Evolutionary conservation across 306 rosid species (phyloP).

Genomic region (Spatholobus suberectus): DNA sequence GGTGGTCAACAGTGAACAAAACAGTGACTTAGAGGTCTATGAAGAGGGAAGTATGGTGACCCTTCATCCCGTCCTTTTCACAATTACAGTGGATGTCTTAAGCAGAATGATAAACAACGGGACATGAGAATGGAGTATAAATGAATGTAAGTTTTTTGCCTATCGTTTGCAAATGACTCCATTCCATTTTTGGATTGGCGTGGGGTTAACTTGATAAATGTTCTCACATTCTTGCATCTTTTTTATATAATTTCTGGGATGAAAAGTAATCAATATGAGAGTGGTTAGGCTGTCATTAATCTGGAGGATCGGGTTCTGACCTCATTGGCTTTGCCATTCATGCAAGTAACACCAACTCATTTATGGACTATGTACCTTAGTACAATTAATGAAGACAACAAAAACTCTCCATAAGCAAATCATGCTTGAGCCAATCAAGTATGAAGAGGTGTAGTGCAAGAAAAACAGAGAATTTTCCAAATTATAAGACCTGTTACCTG

Average conservation of each 20-base stretch:
- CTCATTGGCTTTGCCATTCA: neutral
- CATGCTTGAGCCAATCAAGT: neutral
- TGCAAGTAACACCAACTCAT: neutral
- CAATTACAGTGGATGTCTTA: no score
- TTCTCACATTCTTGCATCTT: neutral
- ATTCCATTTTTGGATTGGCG: no score
- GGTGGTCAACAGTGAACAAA: no score
- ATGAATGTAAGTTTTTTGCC: no score
- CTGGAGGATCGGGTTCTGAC: no score
- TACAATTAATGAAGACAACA: conserved; percentile 6
- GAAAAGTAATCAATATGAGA: neutral
- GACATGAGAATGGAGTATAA: no score
- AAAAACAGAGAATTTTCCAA: conserved; percentile 15
- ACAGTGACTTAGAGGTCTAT: no score
- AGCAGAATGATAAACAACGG: no score
- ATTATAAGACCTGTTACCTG: conserved; percentile 55
- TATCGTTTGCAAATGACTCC: no score
- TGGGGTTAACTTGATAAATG: neutral
- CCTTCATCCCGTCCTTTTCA: no score
- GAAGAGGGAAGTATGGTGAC: no score
- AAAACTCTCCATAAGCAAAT: neutral
- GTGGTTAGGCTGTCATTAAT: neutral
- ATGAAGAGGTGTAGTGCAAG: neutral
- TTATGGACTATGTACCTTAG: neutral
- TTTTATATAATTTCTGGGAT: neutral